Evolutionary conservation across 306 rosid species (phyloP), one percentile per base, ranked within the genome.

Genomic region (Fragaria iinumae): DNA sequence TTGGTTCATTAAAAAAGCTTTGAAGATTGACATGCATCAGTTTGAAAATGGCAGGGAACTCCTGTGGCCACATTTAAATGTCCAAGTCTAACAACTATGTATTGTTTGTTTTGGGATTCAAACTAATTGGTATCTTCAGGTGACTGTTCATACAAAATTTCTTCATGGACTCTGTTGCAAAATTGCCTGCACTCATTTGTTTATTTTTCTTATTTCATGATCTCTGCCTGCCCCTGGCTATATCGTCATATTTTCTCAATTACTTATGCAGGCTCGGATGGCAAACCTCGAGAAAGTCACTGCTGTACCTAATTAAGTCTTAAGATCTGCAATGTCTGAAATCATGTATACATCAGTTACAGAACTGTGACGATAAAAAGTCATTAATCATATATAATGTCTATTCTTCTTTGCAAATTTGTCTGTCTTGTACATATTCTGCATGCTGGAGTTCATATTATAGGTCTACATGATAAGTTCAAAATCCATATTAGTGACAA

Each of bases 221-320:
- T 69, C 55, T 23, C 12, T 69, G 21, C 36, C 36, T 32, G 36
- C 36, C 4, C 39, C 6, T 43, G 4, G 52, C 20, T 43, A 16
- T 43, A 20, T 25, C 25, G 20, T 44, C 71, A 50, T 71, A 62
- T 67, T 77, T 62, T 69, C 11, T 20, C 25, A 20, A 8, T 38
- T 45, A 29, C 69, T 76, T 73, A 74, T 74, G 75, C 88, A 91
- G 97, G 88, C 88, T 73, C 85, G 95, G 68, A 77, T 91, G 8
- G 60, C 86, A 75, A 81, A 83, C 79, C 91, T 94, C 76, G 92
- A 88, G 83, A 91, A 88, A 77, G 75, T 84, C 59, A 75, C 82
- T 80, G 79, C 83, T 52, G 87, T 56, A 18, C 25, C 59, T 20
- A 52, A 77, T 78, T 47, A 52, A 55, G 73, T 34, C 83, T 71